Percentiles rank a stretch among this genome's conserved stretches.
phyloP scores from a whole-genome alignment of 257 asterid genomes.

The Phtheirospermum japonicum region DNA sequence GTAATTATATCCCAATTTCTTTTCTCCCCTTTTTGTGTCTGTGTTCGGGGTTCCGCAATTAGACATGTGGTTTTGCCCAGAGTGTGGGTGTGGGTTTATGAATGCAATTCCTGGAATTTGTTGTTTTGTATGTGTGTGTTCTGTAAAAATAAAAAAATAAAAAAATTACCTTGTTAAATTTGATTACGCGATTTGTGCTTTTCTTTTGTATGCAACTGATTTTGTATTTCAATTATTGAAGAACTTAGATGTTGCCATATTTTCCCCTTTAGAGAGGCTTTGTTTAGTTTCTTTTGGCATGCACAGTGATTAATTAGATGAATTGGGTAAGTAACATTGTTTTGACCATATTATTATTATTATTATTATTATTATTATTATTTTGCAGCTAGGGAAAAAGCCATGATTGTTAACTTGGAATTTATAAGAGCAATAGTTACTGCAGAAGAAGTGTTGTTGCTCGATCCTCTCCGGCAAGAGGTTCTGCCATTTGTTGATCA shows the following conservation, averaged over 20 bases:
- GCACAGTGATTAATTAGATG: not conserved
- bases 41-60: constrained; percentile 1
- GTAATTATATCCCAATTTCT: constrained; percentile 31
- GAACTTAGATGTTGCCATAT: not conserved
- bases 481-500: constrained; percentile 97
- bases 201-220: constrained; percentile 5
- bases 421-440: constrained; percentile 87
- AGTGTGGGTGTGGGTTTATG: constrained; percentile 6
- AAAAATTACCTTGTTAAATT: constrained; percentile 6
- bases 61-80: not conserved
- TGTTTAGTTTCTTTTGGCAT: not conserved
- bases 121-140: constrained; percentile 9
- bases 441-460: constrained; percentile 91
- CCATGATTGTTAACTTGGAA: constrained; percentile 96
- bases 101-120: constrained; percentile 6
- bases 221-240: constrained; percentile 12
- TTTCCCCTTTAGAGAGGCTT: too few species aligned
- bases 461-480: constrained; percentile 93
- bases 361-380: too few species aligned
- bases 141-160: too few species aligned
- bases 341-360: not conserved
- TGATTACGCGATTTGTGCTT: constrained; percentile 13
- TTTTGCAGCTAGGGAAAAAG: constrained; percentile 89
- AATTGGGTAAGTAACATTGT: not conserved
- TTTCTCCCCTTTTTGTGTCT: not conserved